Conservation (phyloP, 768 basidiomycete species). For the Inosperma sp. region DNA sequence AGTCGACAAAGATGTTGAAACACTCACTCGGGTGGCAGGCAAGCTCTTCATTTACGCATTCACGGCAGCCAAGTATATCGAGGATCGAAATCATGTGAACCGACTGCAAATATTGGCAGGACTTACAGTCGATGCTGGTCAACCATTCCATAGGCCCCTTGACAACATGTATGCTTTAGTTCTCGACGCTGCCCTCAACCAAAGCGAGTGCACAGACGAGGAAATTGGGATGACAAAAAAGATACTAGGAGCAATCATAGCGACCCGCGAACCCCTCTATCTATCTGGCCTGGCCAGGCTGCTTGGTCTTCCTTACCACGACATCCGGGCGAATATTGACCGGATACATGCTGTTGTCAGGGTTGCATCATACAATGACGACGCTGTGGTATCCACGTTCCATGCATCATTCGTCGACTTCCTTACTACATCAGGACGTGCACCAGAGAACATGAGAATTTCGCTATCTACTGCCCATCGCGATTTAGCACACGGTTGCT, state of each 20-base stretch:
- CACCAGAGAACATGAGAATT: neutral
- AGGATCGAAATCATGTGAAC: neutral
- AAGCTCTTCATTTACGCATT: slow-evolving; percentile 13
- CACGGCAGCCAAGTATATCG: slow-evolving; percentile 1
- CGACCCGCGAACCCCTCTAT: neutral
- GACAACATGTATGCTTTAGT: neutral
- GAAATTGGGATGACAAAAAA: too few relatives aligned
- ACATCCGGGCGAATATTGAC: neutral
- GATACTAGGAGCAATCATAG: neutral
- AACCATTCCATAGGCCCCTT: neutral
- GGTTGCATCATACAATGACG: neutral
- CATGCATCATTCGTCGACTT: slow-evolving; percentile 36
- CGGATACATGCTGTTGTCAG: neutral
- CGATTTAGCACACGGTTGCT: slow-evolving; percentile 5
- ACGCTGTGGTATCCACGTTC: slow-evolving; percentile 23
- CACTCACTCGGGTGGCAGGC: slow-evolving; percentile 5
- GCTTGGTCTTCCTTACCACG: neutral
- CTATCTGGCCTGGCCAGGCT: neutral
- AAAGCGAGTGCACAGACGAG: too few relatives aligned
- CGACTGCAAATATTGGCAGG: neutral
- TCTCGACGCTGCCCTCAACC: too few relatives aligned
- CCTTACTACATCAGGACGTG: slow-evolving; percentile 12
- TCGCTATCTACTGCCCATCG: neutral
- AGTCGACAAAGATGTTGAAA: neutral
- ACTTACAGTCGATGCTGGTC: neutral